phyloP scores from a whole-genome alignment of 2,329 filamentous ascomycete genomes.

The Cercospora sojina region DNA sequence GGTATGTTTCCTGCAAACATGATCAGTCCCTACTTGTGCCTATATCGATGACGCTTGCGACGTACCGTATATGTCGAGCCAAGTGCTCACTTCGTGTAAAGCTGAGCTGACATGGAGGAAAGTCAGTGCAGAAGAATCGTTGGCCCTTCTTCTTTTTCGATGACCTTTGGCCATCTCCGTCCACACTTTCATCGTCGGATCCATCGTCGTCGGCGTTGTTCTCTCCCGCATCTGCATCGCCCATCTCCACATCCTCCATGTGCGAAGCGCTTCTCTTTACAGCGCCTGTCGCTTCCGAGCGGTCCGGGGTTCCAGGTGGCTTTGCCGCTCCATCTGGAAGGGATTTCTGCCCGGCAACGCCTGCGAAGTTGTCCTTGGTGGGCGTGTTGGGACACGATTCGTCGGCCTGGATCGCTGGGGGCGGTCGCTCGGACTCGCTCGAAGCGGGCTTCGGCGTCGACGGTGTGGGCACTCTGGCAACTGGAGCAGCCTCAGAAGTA shows the following conservation, averaged over 20 bases:
- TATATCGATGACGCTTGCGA: conserved; percentile 18
- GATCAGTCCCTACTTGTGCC: conserved; percentile 29
- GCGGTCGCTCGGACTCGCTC: conserved; percentile 48
- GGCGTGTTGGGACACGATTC: conserved; percentile 58
- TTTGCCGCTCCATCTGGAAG: conserved; percentile 39
- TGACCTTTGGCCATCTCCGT: conserved; percentile 65
- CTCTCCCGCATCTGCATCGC: conserved; percentile 67
- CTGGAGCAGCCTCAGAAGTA: conserved; percentile 44
- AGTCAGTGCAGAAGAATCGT: conserved; percentile 93
- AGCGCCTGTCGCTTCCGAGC: conserved; percentile 28
- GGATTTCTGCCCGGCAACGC: conserved; percentile 48
- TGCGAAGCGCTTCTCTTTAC: conserved; percentile 60
- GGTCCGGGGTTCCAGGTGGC: conserved; percentile 19
- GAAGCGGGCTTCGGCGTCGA: conserved; percentile 49
- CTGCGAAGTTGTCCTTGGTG: conserved; percentile 56
- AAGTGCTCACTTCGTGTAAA: conserved; percentile 96
- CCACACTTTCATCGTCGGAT: conserved; percentile 52
- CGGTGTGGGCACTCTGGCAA: conserved; percentile 53
- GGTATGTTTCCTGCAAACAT: conserved; percentile 75
- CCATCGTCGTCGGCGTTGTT: conserved; percentile 64
- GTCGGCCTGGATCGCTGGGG: conserved; percentile 39
- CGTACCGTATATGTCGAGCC: conserved; percentile 85
- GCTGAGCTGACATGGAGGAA: conserved; percentile 87
- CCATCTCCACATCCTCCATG: conserved; percentile 71
- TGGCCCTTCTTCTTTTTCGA: conserved; percentile 96